Base-by-base conservation (phyloP, 2,329 filamentous ascomycete genomes). In the Epichloe hybrida region DNA sequence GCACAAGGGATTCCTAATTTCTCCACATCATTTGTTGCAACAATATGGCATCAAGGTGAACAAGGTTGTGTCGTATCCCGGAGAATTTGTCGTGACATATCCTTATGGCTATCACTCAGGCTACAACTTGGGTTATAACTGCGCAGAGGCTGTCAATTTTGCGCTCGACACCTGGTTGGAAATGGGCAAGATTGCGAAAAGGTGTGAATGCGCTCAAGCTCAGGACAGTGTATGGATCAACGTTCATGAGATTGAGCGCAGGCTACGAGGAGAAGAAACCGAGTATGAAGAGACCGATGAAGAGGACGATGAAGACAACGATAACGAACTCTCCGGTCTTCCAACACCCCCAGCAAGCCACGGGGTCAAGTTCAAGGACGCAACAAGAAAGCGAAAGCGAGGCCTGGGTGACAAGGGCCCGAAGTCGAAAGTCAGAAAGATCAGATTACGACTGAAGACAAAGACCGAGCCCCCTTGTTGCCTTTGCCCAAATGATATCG, bases 171-270 rank as follows among this genome's bases (percentile, higher is more conserved):
- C 88, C 34, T 98, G 93, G 93, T 71, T 98, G 44, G 85, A 94
- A 48, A 96, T 93, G 73, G 93, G 90, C 21, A 88, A 89, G 60
- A 89, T 95, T 58, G 93, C 93, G 15, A 95, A 96, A 69, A 94
- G 93, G 66, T 98, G 93, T 68, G 84, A 97, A 62, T 98, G 93
- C 64, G 89, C 93, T 60, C 80, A 93, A 53, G 90, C 95, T 57
- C 83, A 94, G 53, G 93, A 98, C 71, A 97, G 91, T 61, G 93
- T 98, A 3, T 98, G 94, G 90, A 89, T 98, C 49, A 90, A 98
- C 62, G 89, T 97, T 4, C 83, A 88, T 52, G 93, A 96, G 61
- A 94, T 98, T 52, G 89, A 98, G 68, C 87, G 93, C 54, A 96
- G 94, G 65, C 70, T 97, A 45, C 81, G 90, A 48, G 93, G 93